Evolutionary conservation across 768 basidiomycete species (phyloP).

Genomic region (Boletus vinaceobasis): DNA sequence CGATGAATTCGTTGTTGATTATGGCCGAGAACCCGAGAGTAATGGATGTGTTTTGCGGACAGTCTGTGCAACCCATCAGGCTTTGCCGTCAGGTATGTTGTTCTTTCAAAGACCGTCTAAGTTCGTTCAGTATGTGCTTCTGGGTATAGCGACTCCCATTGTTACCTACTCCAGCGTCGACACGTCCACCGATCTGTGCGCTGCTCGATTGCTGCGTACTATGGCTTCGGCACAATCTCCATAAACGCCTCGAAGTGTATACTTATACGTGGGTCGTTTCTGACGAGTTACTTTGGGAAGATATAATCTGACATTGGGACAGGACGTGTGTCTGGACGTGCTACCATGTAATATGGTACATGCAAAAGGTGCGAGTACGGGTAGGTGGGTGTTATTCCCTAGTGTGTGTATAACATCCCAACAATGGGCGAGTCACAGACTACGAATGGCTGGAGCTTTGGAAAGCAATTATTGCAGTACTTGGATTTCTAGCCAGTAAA

Average conservation of each 20-base stretch:
- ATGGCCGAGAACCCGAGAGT: slow-evolving; percentile 49
- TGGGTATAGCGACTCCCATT: slow-evolving; percentile 46
- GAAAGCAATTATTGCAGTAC: slow-evolving; percentile 51
- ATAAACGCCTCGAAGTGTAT: slow-evolving; percentile 55
- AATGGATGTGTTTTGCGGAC: slow-evolving; percentile 44
- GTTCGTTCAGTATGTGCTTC: not conserved
- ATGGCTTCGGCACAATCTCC: slow-evolving; percentile 69
- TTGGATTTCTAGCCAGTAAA: slow-evolving; percentile 56
- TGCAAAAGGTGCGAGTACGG: slow-evolving; percentile 51
- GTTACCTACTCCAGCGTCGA: slow-evolving; percentile 39
- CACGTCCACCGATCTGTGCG: slow-evolving; percentile 51
- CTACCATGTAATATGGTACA: slow-evolving; percentile 53
- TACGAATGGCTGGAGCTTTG: slow-evolving; percentile 69
- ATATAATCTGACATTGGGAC: not conserved
- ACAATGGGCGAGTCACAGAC: slow-evolving; percentile 34
- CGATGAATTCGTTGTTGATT: slow-evolving; percentile 50
- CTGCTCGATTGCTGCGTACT: slow-evolving; percentile 66
- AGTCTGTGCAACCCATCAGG: slow-evolving; percentile 40
- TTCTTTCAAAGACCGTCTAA: not conserved
- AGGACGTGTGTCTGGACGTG: slow-evolving; percentile 58
- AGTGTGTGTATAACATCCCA: not conserved
- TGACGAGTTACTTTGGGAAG: not conserved
- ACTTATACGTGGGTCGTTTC: slow-evolving; percentile 49
- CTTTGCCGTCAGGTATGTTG: slow-evolving; percentile 60
- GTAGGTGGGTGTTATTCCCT: slow-evolving; percentile 41